Evolutionary conservation across 2,329 filamentous ascomycete species (phyloP).

Genomic region (Penicillium psychrosexuale): DNA sequence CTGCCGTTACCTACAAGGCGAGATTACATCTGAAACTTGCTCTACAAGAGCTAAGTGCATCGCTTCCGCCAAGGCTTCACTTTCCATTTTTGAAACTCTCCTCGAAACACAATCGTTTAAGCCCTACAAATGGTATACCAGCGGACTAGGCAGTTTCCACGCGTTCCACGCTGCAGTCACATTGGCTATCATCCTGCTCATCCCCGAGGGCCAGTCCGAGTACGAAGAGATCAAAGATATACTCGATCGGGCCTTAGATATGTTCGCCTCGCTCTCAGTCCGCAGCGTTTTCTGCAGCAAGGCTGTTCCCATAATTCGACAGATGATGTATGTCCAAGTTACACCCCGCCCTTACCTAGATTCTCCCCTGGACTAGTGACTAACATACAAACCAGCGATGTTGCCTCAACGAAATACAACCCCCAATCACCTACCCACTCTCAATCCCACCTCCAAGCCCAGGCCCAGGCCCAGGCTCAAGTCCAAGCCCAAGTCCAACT

Average conservation of each 20-base stretch:
- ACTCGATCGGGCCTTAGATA: slow-evolving; percentile 29
- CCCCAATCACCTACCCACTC: slow-evolving; percentile 11
- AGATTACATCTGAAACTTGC: slow-evolving; percentile 30
- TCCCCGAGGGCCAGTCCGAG: slow-evolving; percentile 29
- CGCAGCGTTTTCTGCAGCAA: slow-evolving; percentile 39
- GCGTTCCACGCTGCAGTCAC: slow-evolving; percentile 42
- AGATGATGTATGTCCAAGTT: slow-evolving; percentile 30
- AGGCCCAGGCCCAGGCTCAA: slow-evolving; percentile 12
- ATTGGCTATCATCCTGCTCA: slow-evolving; percentile 28
- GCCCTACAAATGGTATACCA: slow-evolving; percentile 42
- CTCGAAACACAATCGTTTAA: slow-evolving; percentile 31
- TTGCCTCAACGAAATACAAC: slow-evolving; percentile 20
- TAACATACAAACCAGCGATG: slow-evolving; percentile 21
- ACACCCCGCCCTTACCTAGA: not conserved
- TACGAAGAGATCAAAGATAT: slow-evolving; percentile 30
- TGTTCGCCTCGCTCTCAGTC: slow-evolving; percentile 34
- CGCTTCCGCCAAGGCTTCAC: slow-evolving; percentile 32
- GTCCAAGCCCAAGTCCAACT: slow-evolving; percentile 11
- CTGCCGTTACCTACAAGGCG: slow-evolving; percentile 32
- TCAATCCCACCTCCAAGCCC: slow-evolving; percentile 11
- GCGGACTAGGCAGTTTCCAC: slow-evolving; percentile 41
- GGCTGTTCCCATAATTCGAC: slow-evolving; percentile 34
- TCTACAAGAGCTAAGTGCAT: slow-evolving; percentile 33
- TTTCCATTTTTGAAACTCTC: slow-evolving; percentile 35
- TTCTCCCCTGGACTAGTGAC: not conserved